Evolutionary conservation across 139 green algal genomes (phyloP).

Genomic region (Coelastrella sp.): DNA sequence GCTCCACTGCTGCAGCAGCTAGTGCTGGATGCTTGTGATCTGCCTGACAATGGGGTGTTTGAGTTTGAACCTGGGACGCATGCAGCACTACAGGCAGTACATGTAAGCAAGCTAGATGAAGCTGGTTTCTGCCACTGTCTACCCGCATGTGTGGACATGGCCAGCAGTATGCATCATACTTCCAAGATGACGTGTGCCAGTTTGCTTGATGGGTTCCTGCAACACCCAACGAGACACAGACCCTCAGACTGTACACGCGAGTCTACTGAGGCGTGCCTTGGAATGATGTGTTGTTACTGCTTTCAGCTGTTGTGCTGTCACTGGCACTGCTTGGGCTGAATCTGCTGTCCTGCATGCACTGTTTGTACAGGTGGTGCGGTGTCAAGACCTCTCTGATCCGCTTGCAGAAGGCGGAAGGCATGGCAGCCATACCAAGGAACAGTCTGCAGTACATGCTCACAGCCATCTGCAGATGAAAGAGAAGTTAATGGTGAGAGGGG

Average conservation of each 20-base stretch:
- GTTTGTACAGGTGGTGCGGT: constrained; percentile 11
- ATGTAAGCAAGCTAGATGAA: not conserved
- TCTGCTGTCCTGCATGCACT: too few species aligned
- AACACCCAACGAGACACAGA: too few species aligned
- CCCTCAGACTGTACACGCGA: too few species aligned
- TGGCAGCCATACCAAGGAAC: not conserved
- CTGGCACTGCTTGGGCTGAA: too few species aligned
- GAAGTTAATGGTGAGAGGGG: not conserved
- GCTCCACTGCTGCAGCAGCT: constrained; percentile 32
- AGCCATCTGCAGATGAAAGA: not conserved
- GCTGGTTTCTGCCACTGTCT: not conserved
- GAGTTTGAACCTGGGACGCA: not conserved
- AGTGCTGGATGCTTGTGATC: constrained; percentile 34
- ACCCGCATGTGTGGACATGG: too few species aligned
- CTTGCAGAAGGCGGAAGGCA: not conserved
- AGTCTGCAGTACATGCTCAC: not conserved
- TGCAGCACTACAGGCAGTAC: constrained; percentile 28
- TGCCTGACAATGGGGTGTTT: not conserved
- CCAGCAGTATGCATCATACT: not conserved
- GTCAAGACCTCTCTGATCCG: not conserved
- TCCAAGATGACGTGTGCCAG: not conserved
- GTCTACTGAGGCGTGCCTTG: too few species aligned
- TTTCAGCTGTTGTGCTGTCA: too few species aligned
- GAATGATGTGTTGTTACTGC: too few species aligned
- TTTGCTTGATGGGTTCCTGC: too few species aligned